Evolutionary conservation across 1,284 basidiomycete genomes (phyloP).

Genomic region (Ustilago curta): DNA sequence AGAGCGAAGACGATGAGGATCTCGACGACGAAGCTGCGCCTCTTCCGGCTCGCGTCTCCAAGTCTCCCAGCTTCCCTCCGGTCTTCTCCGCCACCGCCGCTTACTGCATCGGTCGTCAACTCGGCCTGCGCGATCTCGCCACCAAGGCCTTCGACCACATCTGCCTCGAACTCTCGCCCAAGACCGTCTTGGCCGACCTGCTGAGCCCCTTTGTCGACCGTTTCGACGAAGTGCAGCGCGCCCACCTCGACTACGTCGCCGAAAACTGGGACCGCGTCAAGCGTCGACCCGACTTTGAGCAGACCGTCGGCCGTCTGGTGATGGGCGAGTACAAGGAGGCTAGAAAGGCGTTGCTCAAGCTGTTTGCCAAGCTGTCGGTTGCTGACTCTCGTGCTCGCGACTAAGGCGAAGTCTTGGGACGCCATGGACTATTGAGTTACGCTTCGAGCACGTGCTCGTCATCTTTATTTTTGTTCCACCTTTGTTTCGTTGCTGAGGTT

Average conservation of each 20-base stretch:
- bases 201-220: conserved; percentile 59
- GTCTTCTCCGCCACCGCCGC: conserved; percentile 54
- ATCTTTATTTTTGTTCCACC: too few relatives aligned
- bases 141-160: conserved; percentile 56
- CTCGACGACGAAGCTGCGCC: conserved; percentile 5
- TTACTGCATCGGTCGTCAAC: conserved; percentile 58
- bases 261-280: conserved; percentile 58
- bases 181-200: conserved; percentile 52
- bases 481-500: conserved; percentile 1
- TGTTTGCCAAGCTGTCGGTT: conserved; percentile 55
- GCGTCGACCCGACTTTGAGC: conserved; percentile 55
- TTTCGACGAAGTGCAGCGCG: conserved; percentile 56
- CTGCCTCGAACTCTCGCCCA: conserved; percentile 42
- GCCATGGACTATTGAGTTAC: conserved; percentile 3
- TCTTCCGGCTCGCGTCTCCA: conserved; percentile 15
- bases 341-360: conserved; percentile 52
- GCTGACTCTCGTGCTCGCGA: not conserved
- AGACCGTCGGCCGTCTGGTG: conserved; percentile 48
- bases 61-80: conserved; percentile 45
- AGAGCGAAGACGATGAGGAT: conserved; percentile 19
- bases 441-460: not conserved
- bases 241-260: conserved; percentile 54
- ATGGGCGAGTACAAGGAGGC: conserved; percentile 52
- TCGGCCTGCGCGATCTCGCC: conserved; percentile 49
- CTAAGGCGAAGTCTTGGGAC: not conserved